Evolutionary conservation across 2,329 filamentous ascomycete species (phyloP), one percentile per base, ranked within the genome.

Genomic region (Cladophialophora immunda): DNA sequence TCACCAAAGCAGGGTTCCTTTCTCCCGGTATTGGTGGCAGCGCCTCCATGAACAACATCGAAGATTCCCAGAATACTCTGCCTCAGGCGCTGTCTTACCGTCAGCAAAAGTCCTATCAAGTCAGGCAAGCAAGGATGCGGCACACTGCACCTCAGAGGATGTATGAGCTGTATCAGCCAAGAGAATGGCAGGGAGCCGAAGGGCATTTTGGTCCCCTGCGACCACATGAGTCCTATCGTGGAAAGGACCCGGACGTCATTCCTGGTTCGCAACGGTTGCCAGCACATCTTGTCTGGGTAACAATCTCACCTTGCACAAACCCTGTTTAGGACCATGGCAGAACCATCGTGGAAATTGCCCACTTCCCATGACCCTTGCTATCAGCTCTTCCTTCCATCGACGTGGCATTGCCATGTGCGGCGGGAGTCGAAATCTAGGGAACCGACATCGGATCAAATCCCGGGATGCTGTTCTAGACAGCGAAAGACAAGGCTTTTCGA

Each of bases 1-100:
- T 7, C 19, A 50, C 45, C 19, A 22, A 7, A 25, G 19, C 19
- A 50, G 45, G 19, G 11, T 50, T 22, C 27, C 22, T 19, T 59
- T 25, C 19, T 25, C 17, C 22, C 41, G 9, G 11, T 19, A 22
- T 25, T 50, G 7, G n/a, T 19, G n/a, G 38, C 13, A 38, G 34
- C 34, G 9, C 34, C 34, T 38, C 34, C 9, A 15, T n/a, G 38
- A 45, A 45, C 38, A 45, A 19, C n/a, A 25, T 50, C 5, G 45
- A 50, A 11, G 27, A 32, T 54, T 27, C 34, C 29, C 58, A 53
- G 29, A n/a, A 47, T 61, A n/a, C 17, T 38, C 47, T 61, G 45
- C 58, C 58, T 53, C 45, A 57, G 55, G 55, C 55, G 41, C 32
- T 11, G 32, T 38, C 55, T 57, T 25, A 38, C n/a, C 13, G 13